phyloP scores from a whole-genome alignment of 129 eudicot species.

The Calendula officinalis region DNA sequence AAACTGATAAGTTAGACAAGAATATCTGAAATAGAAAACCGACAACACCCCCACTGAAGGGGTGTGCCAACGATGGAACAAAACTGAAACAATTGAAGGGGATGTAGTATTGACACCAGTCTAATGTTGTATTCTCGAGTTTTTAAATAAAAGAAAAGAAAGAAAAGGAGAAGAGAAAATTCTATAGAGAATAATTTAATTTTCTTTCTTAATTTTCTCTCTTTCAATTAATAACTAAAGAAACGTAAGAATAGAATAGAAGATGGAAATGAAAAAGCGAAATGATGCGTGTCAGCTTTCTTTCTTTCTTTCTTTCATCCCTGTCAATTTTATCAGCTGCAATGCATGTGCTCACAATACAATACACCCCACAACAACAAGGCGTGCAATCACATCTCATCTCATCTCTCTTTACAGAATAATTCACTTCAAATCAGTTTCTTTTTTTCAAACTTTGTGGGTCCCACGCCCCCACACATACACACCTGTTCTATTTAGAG shows the following conservation, averaged over 20 bases:
- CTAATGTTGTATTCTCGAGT: too few relatives aligned
- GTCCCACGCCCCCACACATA: slow-evolving; percentile 12
- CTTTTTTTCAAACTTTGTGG: slow-evolving; percentile 27
- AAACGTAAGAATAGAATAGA: background rate
- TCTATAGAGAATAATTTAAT: too few relatives aligned
- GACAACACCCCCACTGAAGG: too few relatives aligned
- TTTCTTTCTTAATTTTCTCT: too few relatives aligned
- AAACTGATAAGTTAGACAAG: too few relatives aligned
- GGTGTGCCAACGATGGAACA: too few relatives aligned
- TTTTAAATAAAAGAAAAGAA: too few relatives aligned
- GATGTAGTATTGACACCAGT: too few relatives aligned
- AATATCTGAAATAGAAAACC: too few relatives aligned
- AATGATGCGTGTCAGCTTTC: slow-evolving; percentile 25
- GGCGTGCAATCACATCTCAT: slow-evolving; percentile 37
- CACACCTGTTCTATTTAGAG: slow-evolving; percentile 15
- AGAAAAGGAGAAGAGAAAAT: too few relatives aligned
- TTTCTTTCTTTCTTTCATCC: slow-evolving; percentile 29
- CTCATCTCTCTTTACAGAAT: slow-evolving; percentile 29
- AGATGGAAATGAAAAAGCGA: slow-evolving; percentile 16
- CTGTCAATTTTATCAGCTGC: slow-evolving; percentile 27
- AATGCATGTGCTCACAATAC: slow-evolving; percentile 26
- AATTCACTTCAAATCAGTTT: slow-evolving; percentile 8
- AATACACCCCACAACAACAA: slow-evolving; percentile 31
- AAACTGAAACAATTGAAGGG: too few relatives aligned
- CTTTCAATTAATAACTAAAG: background rate